Evolutionary conservation across 495 filamentous ascomycete genomes (phyloP), one percentile per base, ranked within the genome.

Genomic region (Lentithecium fluviatile): DNA sequence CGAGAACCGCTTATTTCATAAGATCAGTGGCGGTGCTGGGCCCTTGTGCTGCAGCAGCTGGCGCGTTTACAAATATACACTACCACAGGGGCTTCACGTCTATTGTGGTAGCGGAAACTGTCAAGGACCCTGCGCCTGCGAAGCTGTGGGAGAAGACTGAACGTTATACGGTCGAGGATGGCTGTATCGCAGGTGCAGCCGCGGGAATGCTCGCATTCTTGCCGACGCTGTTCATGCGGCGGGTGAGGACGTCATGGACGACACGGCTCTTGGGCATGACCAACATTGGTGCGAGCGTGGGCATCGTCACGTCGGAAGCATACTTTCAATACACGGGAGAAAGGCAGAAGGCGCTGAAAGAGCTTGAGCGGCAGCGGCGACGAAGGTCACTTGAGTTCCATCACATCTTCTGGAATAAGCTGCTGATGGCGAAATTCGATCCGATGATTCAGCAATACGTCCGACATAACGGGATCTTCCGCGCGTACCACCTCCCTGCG

Each of bases 321-420:
- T 60, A 60, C 36, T 45, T 60, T 21, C 34, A 60, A 3, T 60
- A 60, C 56, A 60, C 56, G 3, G 56, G 47, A 21, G 56, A 60
- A 15, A 10, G 47, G 15, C 29, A 51, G 25, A 60, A 52, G 25
- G 46, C 56, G 42, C 13, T 45, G 25, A 11, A 25, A 12, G 24
- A 11, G 15, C 56, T 60, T 12, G 20, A 29, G 6, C 11, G 42
- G 12, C 38, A 46, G 37, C 47, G 56, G n/a, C 29, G 21, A 20
- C 19, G 42, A 24, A 12, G 56, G 20, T 11, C 29, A 42, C 21
- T 26, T 8, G 17, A 58, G 19, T 60, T 52, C 37, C 56, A 60
- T 36, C 13, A 17, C 34, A 43, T 60, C 32, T 60, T 51, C 34
- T 52, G 46, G 34, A 52, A 60, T 21, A 40, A 42, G 36, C n/a